Base-by-base conservation (phyloP, 768 basidiomycete genomes). In the Kwoniella sp. region DNA sequence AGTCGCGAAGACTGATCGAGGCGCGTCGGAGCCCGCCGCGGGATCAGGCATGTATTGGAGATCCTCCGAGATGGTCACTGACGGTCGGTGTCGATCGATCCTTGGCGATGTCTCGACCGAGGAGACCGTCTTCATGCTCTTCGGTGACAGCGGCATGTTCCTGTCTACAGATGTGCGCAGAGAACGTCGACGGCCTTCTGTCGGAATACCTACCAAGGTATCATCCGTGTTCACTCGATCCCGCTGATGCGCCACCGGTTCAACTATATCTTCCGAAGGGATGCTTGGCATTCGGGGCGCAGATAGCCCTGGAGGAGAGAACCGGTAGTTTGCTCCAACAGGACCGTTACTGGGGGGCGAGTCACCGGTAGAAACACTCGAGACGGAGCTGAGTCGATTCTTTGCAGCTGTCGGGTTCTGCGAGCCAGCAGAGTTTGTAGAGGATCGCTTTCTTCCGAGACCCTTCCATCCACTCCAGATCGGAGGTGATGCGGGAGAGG, bases 391-490 rank as follows among this genome's bases (percentile, higher is more conserved):
- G 33, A 29, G 36, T 27, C 26, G 20, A 38, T 22, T 36, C 28
- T 29, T 33, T 46, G 28, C 3, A 3, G 28, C 6, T 43, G 41
- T 31, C 17, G 7, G 11, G 14, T 5, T 41, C 15, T 28, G 19
- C 7, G 31, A 11, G 4, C 32, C 26, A 39, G 33, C 43, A 29
- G 56, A 46, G 12, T 49, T 29, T 2, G 51, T 51, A 17, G 53
- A 45, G 3, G 53, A 46, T 26, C 53, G 22, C 38, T 58, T 60
- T 39, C 44, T 53, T 7, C 57, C 60, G 25, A 63, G 15, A n/a
- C 68, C 57, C 46, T 59, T 58, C 68, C 68, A 62, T 29, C 59
- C 50, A 34, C 57, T 40, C 62, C 64, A 62, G 7, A 59, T 20
- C 14, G 38, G 47, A 10, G 48, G 47, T 51, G 42, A 29, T 11